Conservation (phyloP, 176 grass and related monocot genomes). For the Paspalum vaginatum region DNA sequence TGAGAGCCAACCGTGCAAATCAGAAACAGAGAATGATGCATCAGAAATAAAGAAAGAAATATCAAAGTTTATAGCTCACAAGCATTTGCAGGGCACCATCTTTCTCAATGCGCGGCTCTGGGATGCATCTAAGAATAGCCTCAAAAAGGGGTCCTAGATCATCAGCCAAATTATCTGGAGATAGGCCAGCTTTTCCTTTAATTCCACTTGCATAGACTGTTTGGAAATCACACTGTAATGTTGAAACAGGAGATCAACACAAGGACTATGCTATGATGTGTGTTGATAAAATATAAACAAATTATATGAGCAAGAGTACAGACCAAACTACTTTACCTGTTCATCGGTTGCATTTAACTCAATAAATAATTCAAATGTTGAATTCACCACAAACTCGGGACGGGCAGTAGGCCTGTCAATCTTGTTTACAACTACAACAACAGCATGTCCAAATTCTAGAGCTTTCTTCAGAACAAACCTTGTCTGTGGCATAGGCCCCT, state of each 20-base stretch:
- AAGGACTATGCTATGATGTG: constrained; percentile 14
- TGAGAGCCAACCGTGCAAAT: constrained; percentile 28
- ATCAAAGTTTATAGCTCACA: constrained; percentile 57
- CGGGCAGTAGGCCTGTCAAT: constrained; percentile 88
- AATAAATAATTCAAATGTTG: constrained; percentile 98
- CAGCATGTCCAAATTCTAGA: constrained; percentile 95
- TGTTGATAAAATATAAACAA: constrained; percentile 29
- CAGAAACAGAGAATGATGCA: constrained; percentile 16
- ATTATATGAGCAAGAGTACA: constrained; percentile 11
- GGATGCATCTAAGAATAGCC: constrained; percentile 97
- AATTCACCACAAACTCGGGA: constrained; percentile 94
- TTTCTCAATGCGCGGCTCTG: constrained; percentile 91
- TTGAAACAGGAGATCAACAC: constrained; percentile 32
- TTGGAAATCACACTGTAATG: constrained; percentile 92
- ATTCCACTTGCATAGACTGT: constrained; percentile 95
- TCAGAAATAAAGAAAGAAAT: constrained; percentile 11
- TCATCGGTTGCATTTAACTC: constrained; percentile 99
- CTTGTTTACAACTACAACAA: constrained; percentile 98
- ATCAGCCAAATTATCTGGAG: constrained; percentile 79
- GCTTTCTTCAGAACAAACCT: constrained; percentile 99
- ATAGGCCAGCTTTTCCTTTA: constrained; percentile 88
- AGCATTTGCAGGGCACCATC: constrained; percentile 92
- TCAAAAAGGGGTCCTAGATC: constrained; percentile 98
- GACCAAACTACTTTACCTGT: constrained; percentile 61
- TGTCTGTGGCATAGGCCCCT: constrained; percentile 99